Base-by-base conservation (phyloP, 139 green algal genomes). In the Dunaliella primolecta region DNA sequence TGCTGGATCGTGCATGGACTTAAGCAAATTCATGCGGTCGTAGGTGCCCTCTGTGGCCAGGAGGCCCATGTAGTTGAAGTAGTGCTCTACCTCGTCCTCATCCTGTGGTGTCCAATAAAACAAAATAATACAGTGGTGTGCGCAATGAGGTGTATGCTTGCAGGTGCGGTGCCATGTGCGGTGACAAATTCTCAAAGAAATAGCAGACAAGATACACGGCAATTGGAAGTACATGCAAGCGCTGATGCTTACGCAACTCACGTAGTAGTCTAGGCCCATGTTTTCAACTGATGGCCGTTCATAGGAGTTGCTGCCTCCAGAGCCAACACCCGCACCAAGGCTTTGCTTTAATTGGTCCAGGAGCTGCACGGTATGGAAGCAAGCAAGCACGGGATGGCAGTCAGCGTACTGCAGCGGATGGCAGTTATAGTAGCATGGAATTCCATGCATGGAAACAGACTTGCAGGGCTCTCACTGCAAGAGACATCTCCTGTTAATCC, bases 1-100 rank as follows among this genome's bases (percentile, higher is more conserved):
- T 11, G 95, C 90, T 1, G 95, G 94, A 79, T 96, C 88, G n/a
- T 55, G 77, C 1, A 78, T 78, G 1, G 30, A 3, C 21, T 24
- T 35, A 24, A 98, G 84, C 33, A 85, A 84, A 74, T 98, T 85
- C 88, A 98, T 92, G 35, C 91, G 85, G 83, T 98, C 96, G 78
- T 98, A 98, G 0, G 88, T 95, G 38, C 96, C 96, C 92, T 97
- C 96, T 1, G 86, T 88, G 1, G 96, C 96, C 30, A 99, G 92
- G 88, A 97, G 96, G 75, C 96, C 96, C 92, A 97, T 99, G 91
- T 99, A 99, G 91, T 98, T 99, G 89, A 98, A 99, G 89, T 99
- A 99, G 55, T 98, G 87, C 85, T 97, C 93, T 21, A 98, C 94
- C 36, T 98, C 96, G 29, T 94, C 92, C 82, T 82, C 34, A 35